These are phyloP conservation scores for Trichophyton benhamiae DNA, from an alignment of 2,329 filamentous ascomycete genomes.

Conservation along the genomic window DNA sequence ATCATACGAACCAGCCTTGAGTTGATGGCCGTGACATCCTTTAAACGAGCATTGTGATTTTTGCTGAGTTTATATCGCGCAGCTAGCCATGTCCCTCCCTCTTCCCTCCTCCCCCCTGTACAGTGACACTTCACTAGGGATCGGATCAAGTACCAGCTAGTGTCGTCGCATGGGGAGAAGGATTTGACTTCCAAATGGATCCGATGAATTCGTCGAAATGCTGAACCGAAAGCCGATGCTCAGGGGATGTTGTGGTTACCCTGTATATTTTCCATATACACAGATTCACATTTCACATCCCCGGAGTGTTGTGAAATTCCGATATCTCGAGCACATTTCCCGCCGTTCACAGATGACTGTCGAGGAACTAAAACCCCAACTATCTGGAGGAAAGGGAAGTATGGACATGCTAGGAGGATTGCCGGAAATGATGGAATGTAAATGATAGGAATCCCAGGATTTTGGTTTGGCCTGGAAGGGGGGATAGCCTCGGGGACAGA, in stretches of 20 bases:
- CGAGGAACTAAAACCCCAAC: neutral
- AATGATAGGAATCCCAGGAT: neutral
- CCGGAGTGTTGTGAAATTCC: neutral
- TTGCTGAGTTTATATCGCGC: neutral
- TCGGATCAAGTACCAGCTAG: neutral
- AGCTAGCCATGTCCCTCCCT: neutral
- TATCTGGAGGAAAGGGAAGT: neutral
- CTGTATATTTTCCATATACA: neutral
- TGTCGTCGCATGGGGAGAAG: neutral
- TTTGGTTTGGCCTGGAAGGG: slow-evolving; percentile 1
- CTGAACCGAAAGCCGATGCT: neutral
- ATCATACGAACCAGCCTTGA: neutral
- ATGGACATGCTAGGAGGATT: neutral
- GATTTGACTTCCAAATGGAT: neutral
- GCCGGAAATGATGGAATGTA: neutral
- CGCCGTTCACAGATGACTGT: neutral
- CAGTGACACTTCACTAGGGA: neutral
- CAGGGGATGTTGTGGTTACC: neutral
- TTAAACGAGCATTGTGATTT: neutral
- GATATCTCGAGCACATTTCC: neutral
- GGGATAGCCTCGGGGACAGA: neutral
- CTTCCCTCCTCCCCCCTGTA: neutral
- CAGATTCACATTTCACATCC: neutral
- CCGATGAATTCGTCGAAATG: neutral
- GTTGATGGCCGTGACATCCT: neutral